phyloP scores from a whole-genome alignment of 495 filamentous ascomycete species.

The Penicillium canariense region DNA sequence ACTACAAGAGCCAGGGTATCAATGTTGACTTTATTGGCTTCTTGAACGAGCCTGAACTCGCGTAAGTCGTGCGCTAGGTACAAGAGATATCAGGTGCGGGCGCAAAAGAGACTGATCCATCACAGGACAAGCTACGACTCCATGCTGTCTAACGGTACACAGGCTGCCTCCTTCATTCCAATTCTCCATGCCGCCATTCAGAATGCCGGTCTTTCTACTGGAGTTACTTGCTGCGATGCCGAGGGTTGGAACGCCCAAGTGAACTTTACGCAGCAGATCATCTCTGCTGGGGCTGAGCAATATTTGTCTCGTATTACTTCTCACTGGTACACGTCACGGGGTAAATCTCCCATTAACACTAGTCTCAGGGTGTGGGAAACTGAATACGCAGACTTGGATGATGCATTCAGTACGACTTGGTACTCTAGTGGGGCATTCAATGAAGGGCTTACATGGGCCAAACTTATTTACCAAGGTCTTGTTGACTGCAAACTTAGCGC shows the following conservation, averaged over 20 bases:
- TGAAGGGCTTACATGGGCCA: conserved; percentile 58
- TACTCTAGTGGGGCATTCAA: conserved; percentile 42
- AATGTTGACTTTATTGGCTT: conserved; percentile 51
- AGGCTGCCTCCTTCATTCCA: conserved; percentile 50
- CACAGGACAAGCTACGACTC: conserved; percentile 7
- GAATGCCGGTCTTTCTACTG: not conserved
- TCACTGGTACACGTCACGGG: not conserved
- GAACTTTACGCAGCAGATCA: conserved; percentile 1
- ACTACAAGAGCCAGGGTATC: conserved; percentile 50
- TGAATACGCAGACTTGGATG: conserved; percentile 50
- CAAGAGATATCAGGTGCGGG: not conserved
- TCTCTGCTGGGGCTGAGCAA: not conserved
- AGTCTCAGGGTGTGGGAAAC: conserved; percentile 47
- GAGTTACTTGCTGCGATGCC: conserved; percentile 4
- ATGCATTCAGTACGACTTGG: conserved; percentile 35
- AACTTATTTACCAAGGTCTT: conserved; percentile 42
- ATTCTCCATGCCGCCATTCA: conserved; percentile 36
- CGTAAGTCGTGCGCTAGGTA: not conserved
- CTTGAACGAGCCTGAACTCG: conserved; percentile 55
- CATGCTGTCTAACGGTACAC: conserved; percentile 34
- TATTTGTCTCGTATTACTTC: not conserved
- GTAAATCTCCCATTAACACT: not conserved
- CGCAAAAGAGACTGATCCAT: not conserved
- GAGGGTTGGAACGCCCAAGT: conserved; percentile 4
- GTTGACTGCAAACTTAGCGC: conserved; percentile 41